Conservation (phyloP, 169 alveolate genomes). For the Plasmodium fragile region DNA sequence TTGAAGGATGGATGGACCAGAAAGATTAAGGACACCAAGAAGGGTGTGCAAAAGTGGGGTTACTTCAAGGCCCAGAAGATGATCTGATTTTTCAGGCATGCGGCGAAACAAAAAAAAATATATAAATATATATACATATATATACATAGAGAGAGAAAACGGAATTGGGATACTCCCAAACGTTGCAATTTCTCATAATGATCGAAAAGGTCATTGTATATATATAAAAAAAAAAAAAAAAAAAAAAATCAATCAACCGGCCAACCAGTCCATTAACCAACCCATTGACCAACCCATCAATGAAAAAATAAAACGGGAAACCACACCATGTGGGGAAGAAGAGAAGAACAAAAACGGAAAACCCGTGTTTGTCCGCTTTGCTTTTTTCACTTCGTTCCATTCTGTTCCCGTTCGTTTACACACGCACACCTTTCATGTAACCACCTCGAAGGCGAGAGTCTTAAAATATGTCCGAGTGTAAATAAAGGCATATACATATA, state of each 20-base stretch:
- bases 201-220: background rate
- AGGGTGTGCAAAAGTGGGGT: constrained; percentile 32
- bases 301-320: background rate
- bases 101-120: background rate
- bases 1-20: constrained; percentile 32
- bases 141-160: background rate
- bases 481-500: constrained; percentile 7
- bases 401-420: background rate
- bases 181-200: background rate
- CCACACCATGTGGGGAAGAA: background rate
- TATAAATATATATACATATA: background rate
- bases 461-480: background rate
- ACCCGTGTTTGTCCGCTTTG: background rate
- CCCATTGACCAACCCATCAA: background rate
- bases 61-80: constrained; percentile 43
- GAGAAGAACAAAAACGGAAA: background rate
- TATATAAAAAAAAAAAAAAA: background rate
- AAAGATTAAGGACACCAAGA: constrained; percentile 43
- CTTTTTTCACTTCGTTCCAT: background rate
- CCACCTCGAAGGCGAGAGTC: background rate
- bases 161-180: background rate
- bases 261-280: background rate
- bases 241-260: background rate
- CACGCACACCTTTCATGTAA: background rate
- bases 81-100: background rate